Percentiles rank a stretch among this genome's conserved stretches.
Conservation (phyloP, 352 stramenopile species). For the Globisporangium nagaii region DNA sequence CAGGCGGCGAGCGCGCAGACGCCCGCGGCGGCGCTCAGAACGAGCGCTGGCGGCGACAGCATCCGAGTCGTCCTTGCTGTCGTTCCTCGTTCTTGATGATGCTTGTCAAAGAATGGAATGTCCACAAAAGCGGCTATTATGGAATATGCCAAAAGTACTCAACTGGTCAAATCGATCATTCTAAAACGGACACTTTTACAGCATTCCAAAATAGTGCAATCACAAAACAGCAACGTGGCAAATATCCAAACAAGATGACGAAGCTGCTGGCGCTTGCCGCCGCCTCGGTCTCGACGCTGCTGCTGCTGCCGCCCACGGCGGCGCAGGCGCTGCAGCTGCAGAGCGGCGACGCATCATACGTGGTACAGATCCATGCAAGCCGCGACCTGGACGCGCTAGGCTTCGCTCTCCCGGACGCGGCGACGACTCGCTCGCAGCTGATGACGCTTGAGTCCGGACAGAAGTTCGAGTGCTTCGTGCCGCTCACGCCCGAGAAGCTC, state of each 20-base stretch:
- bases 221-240: too few relatives aligned
- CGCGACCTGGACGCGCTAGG: constrained; percentile 24
- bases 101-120: too few relatives aligned
- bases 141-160: too few relatives aligned
- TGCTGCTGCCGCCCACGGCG: too few relatives aligned
- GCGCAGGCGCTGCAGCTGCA: constrained; percentile 8
- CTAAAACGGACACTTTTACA: too few relatives aligned
- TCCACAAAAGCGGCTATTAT: too few relatives aligned
- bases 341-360: constrained; percentile 39
- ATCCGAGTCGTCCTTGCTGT: not conserved
- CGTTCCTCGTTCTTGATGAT: not conserved
- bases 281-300: not conserved
- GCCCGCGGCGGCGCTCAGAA: not conserved
- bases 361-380: constrained; percentile 60
- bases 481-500: constrained; percentile 19
- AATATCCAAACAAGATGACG: not conserved
- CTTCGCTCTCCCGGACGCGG: constrained; percentile 12
- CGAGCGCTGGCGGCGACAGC: constrained; percentile 1
- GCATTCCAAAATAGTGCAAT: too few relatives aligned
- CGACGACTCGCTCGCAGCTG: constrained; percentile 30
- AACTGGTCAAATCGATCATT: too few relatives aligned
- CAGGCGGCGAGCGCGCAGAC: not conserved
- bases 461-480: constrained; percentile 73
- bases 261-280: not conserved
- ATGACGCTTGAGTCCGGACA: constrained; percentile 65